Conservation (phyloP, 2,329 filamentous ascomycete genomes). For the Fusarium albosuccineum region DNA sequence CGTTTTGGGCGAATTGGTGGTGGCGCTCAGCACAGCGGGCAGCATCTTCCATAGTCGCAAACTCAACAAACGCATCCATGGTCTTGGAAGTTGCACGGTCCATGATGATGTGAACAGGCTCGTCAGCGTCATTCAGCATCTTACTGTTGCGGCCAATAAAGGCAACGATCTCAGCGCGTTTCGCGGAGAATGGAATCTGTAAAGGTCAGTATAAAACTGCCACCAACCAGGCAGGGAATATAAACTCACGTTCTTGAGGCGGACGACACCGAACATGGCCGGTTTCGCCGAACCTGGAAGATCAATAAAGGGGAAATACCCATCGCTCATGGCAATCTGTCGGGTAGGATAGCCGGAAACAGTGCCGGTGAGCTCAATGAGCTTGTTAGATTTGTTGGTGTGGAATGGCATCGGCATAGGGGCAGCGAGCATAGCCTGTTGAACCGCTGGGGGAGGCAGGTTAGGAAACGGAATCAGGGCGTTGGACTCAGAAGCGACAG, state of each 20-base stretch:
- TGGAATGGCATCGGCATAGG: constrained; percentile 28
- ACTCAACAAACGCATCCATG: constrained; percentile 72
- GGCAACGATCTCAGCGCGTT: constrained; percentile 67
- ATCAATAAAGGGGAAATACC: constrained; percentile 63
- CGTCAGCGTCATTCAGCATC: constrained; percentile 66
- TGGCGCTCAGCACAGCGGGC: constrained; percentile 65
- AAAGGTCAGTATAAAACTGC: constrained; percentile 5
- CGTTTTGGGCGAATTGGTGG: constrained; percentile 53
- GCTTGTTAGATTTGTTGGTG: constrained; percentile 51
- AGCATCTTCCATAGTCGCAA: constrained; percentile 65
- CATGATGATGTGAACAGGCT: constrained; percentile 74
- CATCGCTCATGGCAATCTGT: constrained; percentile 52
- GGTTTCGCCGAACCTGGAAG: constrained; percentile 49
- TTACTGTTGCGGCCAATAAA: constrained; percentile 70
- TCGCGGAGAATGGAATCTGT: constrained; percentile 70
- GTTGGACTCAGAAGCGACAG: constrained; percentile 11
- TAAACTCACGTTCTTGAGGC: constrained; percentile 63
- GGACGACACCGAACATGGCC: constrained; percentile 59
- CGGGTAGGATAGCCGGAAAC: constrained; percentile 51
- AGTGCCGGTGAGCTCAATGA: constrained; percentile 54
- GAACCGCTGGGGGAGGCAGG: constrained; percentile 21
- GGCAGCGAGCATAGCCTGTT: constrained; percentile 30
- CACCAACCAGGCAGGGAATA: no score
- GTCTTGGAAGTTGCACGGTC: constrained; percentile 73
- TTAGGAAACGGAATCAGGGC: constrained; percentile 21